phyloP scores from a whole-genome alignment of 192 early-diverging fungal species.

The Spinellus fusiger region DNA sequence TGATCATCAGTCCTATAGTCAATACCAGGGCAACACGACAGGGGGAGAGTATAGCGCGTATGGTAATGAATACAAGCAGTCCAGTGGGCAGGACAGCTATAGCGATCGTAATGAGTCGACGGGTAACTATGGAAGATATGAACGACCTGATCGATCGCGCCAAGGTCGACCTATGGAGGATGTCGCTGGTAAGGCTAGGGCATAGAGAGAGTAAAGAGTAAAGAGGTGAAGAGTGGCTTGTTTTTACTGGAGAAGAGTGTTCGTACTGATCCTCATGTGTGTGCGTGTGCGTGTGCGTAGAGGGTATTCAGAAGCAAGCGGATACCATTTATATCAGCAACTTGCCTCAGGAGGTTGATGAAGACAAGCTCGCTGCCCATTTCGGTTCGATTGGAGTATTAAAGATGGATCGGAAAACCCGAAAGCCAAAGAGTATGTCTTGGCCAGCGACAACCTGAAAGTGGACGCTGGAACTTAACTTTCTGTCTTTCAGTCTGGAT shows the following conservation, averaged over 20 bases:
- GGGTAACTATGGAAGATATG: not conserved
- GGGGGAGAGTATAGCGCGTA: not conserved
- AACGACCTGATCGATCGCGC: not conserved
- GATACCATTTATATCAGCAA: conserved; percentile 72
- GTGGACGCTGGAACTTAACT: conserved; percentile 5
- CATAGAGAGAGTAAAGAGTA: not conserved
- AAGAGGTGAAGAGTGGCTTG: conserved; percentile 7
- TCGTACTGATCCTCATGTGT: not conserved
- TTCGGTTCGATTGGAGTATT: conserved; percentile 70
- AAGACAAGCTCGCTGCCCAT: conserved; percentile 50
- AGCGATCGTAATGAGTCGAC: not conserved
- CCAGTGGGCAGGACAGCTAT: not conserved
- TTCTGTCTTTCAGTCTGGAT: conserved; percentile 51
- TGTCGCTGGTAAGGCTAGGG: not conserved
- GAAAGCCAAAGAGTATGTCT: conserved; percentile 53
- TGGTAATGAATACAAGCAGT: not conserved
- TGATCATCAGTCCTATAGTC: not conserved
- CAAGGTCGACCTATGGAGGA: not conserved
- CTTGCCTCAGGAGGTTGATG: conserved; percentile 54
- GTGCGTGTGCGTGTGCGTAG: not conserved
- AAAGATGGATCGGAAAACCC: conserved; percentile 59
- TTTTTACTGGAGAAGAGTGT: too few species aligned
- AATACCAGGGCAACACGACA: not conserved
- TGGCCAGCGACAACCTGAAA: conserved; percentile 45
- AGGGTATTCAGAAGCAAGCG: conserved; percentile 15